A percentile compares a stretch with the other conserved stretches of the same genome.
These are phyloP conservation scores for Aspergillus ellipticus DNA, from an alignment of 495 filamentous ascomycete species.

Conservation along the genomic window DNA sequence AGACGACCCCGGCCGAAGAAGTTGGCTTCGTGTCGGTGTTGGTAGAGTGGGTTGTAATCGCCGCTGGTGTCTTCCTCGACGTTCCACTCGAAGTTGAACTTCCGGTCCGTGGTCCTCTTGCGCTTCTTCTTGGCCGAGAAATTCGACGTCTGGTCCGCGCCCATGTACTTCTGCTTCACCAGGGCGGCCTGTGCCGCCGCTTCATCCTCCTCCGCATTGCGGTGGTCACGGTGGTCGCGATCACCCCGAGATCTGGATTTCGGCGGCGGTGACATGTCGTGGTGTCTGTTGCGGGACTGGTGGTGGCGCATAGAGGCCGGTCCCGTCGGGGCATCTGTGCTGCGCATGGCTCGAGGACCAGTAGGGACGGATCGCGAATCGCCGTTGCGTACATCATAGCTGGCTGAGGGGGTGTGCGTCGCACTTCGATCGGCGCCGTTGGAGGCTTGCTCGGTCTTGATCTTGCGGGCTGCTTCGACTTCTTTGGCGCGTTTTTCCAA, in stretches of 20 bases:
- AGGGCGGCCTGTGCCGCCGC: conserved; percentile 63
- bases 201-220: conserved; percentile 55
- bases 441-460: conserved; percentile 19
- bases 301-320: conserved; percentile 50
- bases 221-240: conserved; percentile 49
- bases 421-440: conserved; percentile 33
- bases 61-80: conserved; percentile 89
- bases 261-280: conserved; percentile 52
- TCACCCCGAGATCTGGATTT: conserved; percentile 28
- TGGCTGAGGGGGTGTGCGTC: conserved; percentile 6
- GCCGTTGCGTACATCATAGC: conserved; percentile 21
- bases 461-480: conserved; percentile 62
- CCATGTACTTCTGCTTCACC: conserved; percentile 86
- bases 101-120: conserved; percentile 86
- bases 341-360: conserved; percentile 73
- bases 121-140: conserved; percentile 98
- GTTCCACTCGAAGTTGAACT: conserved; percentile 99
- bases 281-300: conserved; percentile 37
- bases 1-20: conserved; percentile 80
- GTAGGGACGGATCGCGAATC: conserved; percentile 56
- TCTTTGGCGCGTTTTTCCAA: conserved; percentile 83
- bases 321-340: conserved; percentile 50
- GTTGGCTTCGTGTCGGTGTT: conserved; percentile 64
- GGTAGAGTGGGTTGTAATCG: conserved; percentile 88
- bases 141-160: conserved; percentile 78